These are phyloP conservation scores for Bonia amplexicaulis DNA, from an alignment of 176 grass and related monocot genomes.

Conservation along the genomic window DNA sequence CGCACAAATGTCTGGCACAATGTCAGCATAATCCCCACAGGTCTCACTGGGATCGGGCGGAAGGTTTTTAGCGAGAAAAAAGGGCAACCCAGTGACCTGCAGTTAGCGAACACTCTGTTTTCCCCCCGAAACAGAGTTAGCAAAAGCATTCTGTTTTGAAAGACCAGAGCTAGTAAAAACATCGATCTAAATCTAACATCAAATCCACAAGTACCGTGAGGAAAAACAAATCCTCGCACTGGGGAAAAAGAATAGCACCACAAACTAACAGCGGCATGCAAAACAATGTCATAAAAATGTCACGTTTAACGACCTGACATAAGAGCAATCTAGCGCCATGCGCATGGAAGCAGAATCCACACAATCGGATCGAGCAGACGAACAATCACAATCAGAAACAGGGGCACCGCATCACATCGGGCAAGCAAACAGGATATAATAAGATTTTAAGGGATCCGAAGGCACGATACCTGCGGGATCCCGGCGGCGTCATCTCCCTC, in stretches of 20 bases:
- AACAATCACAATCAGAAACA: neutral
- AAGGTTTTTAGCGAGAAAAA: neutral
- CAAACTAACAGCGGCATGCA: neutral
- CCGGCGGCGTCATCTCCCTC: constrained; percentile 46
- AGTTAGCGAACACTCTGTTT: neutral
- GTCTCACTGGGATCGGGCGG: neutral
- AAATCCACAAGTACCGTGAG: neutral
- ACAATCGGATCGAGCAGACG: neutral
- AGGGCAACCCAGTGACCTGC: neutral
- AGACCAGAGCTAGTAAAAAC: neutral
- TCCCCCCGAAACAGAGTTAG: neutral
- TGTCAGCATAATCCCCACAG: neutral
- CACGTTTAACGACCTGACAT: neutral
- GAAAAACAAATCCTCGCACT: neutral
- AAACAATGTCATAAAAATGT: neutral
- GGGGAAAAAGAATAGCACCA: neutral
- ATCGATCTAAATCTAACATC: neutral
- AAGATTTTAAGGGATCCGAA: neutral
- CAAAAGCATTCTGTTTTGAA: neutral
- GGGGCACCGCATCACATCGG: neutral
- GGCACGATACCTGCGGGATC: constrained; percentile 36
- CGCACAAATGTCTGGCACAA: neutral
- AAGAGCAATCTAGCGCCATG: neutral
- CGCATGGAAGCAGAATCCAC: neutral
- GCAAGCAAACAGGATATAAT: neutral